These are phyloP conservation scores for Nicotiana undulata DNA, from an alignment of 257 asterid species.

Conservation along the genomic window DNA sequence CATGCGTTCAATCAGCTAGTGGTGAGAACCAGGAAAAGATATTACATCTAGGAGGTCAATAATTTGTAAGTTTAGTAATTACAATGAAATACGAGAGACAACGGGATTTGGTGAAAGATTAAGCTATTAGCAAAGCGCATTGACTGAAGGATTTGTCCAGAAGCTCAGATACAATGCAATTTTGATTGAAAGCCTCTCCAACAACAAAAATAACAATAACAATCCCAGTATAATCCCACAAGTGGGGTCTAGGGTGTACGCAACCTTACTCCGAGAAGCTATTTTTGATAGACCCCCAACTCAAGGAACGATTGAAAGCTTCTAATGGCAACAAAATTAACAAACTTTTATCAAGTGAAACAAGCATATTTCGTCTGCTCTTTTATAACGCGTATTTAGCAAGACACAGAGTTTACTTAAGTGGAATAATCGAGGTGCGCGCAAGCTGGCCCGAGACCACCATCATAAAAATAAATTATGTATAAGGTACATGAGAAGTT, in stretches of 20 bases:
- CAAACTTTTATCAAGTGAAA: not conserved
- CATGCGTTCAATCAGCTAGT: not conserved
- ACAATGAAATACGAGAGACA: not conserved
- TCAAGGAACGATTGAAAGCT: not conserved
- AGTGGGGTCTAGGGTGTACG: no score
- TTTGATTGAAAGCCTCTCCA: not conserved
- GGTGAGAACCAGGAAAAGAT: not conserved
- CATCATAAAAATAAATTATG: no score
- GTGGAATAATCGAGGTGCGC: no score
- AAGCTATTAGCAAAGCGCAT: not conserved
- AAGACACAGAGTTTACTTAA: not conserved
- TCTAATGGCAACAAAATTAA: not conserved
- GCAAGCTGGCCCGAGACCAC: no score
- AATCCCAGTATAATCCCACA: no score
- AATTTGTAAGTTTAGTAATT: not conserved
- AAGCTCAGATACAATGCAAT: not conserved
- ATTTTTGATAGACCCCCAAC: no score
- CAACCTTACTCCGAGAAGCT: no score
- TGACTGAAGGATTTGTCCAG: not conserved
- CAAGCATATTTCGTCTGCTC: not conserved
- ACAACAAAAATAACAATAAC: not conserved
- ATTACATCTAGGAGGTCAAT: not conserved
- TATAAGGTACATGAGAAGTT: not conserved
- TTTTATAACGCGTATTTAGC: not conserved
- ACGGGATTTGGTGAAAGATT: not conserved